A percentile compares a stretch with the other conserved stretches of the same genome.
Conservation (phyloP, 2,329 filamentous ascomycete genomes). For the Phaeosphaeriaceae sp. region DNA sequence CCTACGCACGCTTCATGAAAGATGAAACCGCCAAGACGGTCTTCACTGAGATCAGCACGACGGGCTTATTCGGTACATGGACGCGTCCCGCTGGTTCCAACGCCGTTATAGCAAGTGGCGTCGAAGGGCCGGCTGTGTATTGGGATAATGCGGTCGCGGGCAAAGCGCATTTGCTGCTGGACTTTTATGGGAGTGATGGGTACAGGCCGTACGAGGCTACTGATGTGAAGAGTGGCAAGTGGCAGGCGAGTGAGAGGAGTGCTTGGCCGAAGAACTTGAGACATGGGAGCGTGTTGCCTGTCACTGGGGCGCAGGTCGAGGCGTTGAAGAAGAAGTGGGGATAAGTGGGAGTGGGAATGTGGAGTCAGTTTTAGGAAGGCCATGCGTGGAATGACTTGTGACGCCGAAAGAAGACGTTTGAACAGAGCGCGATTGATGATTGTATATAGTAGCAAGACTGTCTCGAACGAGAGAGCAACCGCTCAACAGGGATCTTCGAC, state of each 20-base stretch:
- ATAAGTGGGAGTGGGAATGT: no score
- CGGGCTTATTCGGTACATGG: constrained; percentile 61
- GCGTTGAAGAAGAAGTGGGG: constrained; percentile 47
- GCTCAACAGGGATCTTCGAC: no score
- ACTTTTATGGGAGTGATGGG: constrained; percentile 53
- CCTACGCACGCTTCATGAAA: constrained; percentile 64
- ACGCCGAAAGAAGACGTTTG: no score
- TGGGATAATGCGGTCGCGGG: constrained; percentile 42
- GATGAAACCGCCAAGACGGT: constrained; percentile 62
- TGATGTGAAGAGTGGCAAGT: constrained; percentile 55
- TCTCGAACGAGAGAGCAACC: no score
- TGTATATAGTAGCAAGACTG: no score
- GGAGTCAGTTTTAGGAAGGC: no score
- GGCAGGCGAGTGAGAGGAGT: constrained; percentile 53
- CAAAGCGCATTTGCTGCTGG: constrained; percentile 57
- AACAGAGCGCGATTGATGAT: no score
- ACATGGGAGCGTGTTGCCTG: constrained; percentile 60
- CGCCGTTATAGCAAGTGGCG: constrained; percentile 49
- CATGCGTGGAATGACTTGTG: no score
- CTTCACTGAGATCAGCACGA: constrained; percentile 58
- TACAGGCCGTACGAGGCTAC: constrained; percentile 59
- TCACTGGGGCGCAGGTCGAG: constrained; percentile 54
- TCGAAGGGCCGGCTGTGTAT: constrained; percentile 43
- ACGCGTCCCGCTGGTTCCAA: constrained; percentile 54
- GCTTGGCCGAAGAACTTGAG: constrained; percentile 58